Evolutionary conservation across 2,329 filamentous ascomycete genomes (phyloP), one percentile per base, ranked within the genome.

Genomic region (Helminthosporium solani): DNA sequence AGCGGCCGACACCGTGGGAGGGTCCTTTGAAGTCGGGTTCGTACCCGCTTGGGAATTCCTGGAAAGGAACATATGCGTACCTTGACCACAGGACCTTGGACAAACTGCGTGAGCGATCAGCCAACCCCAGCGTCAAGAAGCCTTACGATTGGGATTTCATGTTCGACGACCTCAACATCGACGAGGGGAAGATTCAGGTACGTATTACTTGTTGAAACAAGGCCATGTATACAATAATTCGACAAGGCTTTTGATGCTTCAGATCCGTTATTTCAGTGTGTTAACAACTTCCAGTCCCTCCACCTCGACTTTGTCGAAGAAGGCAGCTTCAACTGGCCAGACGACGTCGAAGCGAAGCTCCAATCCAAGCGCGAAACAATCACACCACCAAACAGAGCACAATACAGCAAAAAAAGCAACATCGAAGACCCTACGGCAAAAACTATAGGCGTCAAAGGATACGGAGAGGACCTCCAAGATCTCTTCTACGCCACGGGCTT

Each of bases 1-100:
- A 78, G 34, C 66, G 60, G 42, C 76, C 77, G 11, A 68, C 68
- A n/a, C 62, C 67, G 5, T 78, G 75, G 75, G 53, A 62, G 11
- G 59, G 58, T n/a, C 56, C 58, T 9, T 46, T 78, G 2, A 53
- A 61, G 14, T 47, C 61, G n/a, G 68, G 64, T 4, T 62, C 62
- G 1, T 54, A 66, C 18, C 53, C 57, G 8, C 52, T 81, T 15
- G 71, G 69, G 2, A 70, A 53, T 12, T 52, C 72, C 48, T 82
- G 78, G 78, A 78, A 77, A 51, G 76, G 78, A 11, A 75, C 72
- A 18, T 79, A 78, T 49, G 67, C 72, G 3, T 76, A 66, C 51
- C 53, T 76, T 18, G 58, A 68, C 2, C 53, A 54, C 7, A 21
- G 27, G 0, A 55, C 60, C 12, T 44, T 64, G 11, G 18, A 39